Base-by-base conservation (phyloP, 176 grass and related monocot species). In the Musa troglodytarum region DNA sequence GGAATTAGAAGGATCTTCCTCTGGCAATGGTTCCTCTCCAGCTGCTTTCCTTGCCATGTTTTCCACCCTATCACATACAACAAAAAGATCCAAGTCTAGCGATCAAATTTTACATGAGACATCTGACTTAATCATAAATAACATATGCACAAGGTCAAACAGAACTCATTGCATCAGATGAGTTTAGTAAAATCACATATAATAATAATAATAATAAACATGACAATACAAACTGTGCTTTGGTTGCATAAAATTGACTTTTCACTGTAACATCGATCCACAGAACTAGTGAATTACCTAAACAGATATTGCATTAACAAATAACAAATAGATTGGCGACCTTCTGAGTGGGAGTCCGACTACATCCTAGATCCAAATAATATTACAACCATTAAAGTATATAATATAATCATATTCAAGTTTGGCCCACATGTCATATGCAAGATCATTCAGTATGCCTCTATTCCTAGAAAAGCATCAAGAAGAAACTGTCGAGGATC, bases 11-110 rank as follows among this genome's bases (percentile, higher is more conserved):
- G 86, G 95, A 56, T 94, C 95, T 84, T 99, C 91, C 80, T 99
- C 95, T n/a, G 95, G 88, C 74, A 99, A 84, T 76, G 88, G 90
- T 55, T 99, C 95, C 78, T 99, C 95, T 15, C 95, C 95, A 64
- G 88, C 91, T 72, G 88, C 82, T 81, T 94, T 99, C 71, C 95
- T 87, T 1, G 82, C 76, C 81, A 86, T 89, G 73, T 99, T 99
- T 62, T 99, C 95, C 77, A 82, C 86, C 85, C 95, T 99, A 63
- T 73, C 59, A 63, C 63, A 69, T 26, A 34, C 19, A 86, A 74
- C 59, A 82, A 52, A 76, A 10, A 69, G 16, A 19, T 34, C 29
- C 3, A 4, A 34, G 20, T 54, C 34, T n/a, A 72, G 16, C 49
- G 61, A 52, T 52, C 28, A 72, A 34, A 24, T 25, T 19, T 14